Evolutionary conservation across 768 basidiomycete species (phyloP).

Genomic region (Trametopsis cervina): DNA sequence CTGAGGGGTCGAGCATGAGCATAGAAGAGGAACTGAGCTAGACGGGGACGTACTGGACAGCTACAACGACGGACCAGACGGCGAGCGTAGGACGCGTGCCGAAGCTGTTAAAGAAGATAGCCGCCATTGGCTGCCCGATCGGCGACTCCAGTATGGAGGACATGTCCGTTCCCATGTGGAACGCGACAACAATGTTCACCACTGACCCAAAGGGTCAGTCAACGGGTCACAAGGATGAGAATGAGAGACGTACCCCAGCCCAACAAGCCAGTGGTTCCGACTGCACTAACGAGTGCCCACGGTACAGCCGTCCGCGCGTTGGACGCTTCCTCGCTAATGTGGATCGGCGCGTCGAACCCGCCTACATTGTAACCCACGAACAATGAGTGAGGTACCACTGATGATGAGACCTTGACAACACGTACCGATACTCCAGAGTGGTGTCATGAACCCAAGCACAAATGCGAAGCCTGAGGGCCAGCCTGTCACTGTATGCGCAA

Average conservation of each 20-base stretch:
- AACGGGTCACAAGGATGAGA: neutral
- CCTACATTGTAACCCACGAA: conserved; percentile 18
- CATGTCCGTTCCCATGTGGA: conserved; percentile 52
- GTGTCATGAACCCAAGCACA: conserved; percentile 34
- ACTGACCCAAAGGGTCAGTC: conserved; percentile 18
- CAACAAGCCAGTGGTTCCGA: conserved; percentile 47
- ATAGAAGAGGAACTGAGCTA: too few relatives aligned
- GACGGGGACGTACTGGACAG: conserved; percentile 33
- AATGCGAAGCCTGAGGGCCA: conserved; percentile 39
- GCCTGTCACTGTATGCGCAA: conserved; percentile 25
- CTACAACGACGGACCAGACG: conserved; percentile 48
- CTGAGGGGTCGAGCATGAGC: too few relatives aligned
- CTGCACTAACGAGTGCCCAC: conserved; percentile 60
- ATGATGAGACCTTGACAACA: too few relatives aligned
- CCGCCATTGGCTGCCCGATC: conserved; percentile 37
- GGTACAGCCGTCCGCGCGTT: conserved; percentile 65
- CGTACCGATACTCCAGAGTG: conserved; percentile 40
- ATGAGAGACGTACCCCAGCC: conserved; percentile 44
- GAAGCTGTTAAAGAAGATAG: conserved; percentile 38
- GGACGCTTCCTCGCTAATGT: conserved; percentile 65
- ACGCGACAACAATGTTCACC: conserved; percentile 45
- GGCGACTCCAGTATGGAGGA: conserved; percentile 27
- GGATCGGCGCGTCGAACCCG: conserved; percentile 50
- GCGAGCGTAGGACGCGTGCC: conserved; percentile 40
- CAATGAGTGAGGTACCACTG: too few relatives aligned